Evolutionary conservation across 78 protist species (phyloP).

Genomic region (Tieghemostelium lacteum): DNA sequence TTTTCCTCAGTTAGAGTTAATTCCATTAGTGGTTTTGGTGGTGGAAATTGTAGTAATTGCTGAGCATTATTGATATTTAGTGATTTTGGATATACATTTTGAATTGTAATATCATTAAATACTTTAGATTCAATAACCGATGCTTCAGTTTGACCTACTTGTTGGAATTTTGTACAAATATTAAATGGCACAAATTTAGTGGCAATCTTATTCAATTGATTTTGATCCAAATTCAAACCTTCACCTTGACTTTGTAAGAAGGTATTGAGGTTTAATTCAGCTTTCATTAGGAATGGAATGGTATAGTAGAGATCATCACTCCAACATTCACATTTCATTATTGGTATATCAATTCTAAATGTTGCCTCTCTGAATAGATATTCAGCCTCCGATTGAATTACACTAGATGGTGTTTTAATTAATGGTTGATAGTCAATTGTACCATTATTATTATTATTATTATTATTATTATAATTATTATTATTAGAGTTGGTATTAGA

Average conservation of each 20-base stretch:
- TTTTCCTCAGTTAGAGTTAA: slow-evolving; percentile 25
- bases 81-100: slow-evolving; percentile 42
- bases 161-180: slow-evolving; percentile 14
- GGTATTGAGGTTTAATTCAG: slow-evolving; percentile 44
- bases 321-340: slow-evolving; percentile 77
- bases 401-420: slow-evolving; percentile 52
- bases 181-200: slow-evolving; percentile 24
- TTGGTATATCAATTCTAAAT: slow-evolving; percentile 37
- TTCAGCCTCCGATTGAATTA: slow-evolving; percentile 47
- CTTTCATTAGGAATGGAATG: slow-evolving; percentile 58
- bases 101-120: slow-evolving; percentile 33
- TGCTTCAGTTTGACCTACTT: slow-evolving; percentile 45
- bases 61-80: neutral
- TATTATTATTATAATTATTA: too few relatives aligned
- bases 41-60: neutral
- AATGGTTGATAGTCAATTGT: neutral
- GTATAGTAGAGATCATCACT: slow-evolving; percentile 25
- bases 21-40: slow-evolving; percentile 26
- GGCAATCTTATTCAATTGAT: neutral
- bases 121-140: slow-evolving; percentile 21
- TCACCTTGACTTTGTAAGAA: slow-evolving; percentile 8
- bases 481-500: too few relatives aligned
- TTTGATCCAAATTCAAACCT: slow-evolving; percentile 1
- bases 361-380: slow-evolving; percentile 75
- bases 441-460: neutral